Base-by-base conservation (phyloP, 805 yeast genomes). In the Saturnispora besseyi region DNA sequence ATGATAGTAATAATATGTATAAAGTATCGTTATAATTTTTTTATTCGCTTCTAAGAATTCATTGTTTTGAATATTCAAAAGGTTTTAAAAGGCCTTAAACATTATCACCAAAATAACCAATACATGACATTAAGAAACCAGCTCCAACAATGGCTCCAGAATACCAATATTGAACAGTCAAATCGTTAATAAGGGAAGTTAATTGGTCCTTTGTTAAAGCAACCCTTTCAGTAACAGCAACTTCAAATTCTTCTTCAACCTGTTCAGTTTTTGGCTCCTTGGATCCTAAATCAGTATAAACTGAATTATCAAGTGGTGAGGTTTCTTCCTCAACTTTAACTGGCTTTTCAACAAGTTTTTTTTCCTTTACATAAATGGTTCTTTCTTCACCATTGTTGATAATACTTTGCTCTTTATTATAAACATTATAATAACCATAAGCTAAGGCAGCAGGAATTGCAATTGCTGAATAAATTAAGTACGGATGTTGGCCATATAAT, bases 401-500 rank as follows among this genome's bases (percentile, higher is more conserved):
- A 29, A 67, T 50, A 24, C 57, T 57, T 41, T 57, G 51, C 54
- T 69, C 72, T 37, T 50, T 33, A 26, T 58, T 56, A 45, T 58
- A 60, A 28, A 57, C 60, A 29, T 52, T 56, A 48, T 54, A 62
- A 36, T 58, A 55, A 49, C 67, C 62, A 41, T 54, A 59, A 3
- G 59, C 60, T n/a, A 67, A 52, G 9, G 79, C 69, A 34, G 70
- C 41, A 9, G 80, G 78, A 31, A 73, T 73, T n/a, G 79, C 77
- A 7, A 77, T 45, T n/a, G 82, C 73, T 44, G 84, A 71, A 62
- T 85, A 85, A 12, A 85, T 59, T 59, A 85, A 72, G 62, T 84
- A 85, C 21, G 93, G 93, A 64, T 85, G 95, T 63, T 77, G 77
- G 50, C 74, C 80, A 34, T 68, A 61, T 5, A 64, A 56, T 21